These are phyloP conservation scores for Microthyrium microscopicum DNA, from an alignment of 2,329 filamentous ascomycete genomes.

Conservation along the genomic window DNA sequence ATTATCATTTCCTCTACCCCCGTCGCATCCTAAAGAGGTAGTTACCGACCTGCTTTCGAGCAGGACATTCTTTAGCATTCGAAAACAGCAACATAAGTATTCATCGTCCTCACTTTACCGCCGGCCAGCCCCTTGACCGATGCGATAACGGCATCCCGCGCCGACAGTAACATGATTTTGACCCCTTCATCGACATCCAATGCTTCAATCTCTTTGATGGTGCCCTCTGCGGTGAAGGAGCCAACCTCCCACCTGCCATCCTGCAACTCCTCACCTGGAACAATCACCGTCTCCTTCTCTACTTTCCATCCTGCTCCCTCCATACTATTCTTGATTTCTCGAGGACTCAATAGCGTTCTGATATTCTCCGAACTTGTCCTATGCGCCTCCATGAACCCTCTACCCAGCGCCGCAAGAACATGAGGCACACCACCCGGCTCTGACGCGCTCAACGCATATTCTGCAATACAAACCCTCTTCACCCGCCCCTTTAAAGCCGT, in stretches of 20 bases:
- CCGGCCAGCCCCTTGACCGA: too few species aligned
- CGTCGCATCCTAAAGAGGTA: too few species aligned
- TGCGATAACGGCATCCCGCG: conserved; percentile 2
- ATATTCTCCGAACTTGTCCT: conserved; percentile 28
- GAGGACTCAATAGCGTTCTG: conserved; percentile 28
- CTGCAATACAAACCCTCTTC: conserved; percentile 26
- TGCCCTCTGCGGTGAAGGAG: conserved; percentile 11
- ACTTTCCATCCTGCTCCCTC: conserved; percentile 22
- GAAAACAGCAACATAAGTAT: too few species aligned
- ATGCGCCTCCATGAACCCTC: conserved; percentile 27
- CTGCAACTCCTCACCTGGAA: conserved; percentile 21
- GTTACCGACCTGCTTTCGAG: too few species aligned
- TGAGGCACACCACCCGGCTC: conserved; percentile 28
- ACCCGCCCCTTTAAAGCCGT: conserved; percentile 18
- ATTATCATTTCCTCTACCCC: too few species aligned
- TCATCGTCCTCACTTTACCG: too few species aligned
- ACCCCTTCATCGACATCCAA: conserved; percentile 6
- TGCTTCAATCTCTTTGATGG: conserved; percentile 19
- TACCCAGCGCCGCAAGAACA: conserved; percentile 33
- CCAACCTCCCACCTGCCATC: conserved; percentile 33
- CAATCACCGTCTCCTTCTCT: conserved; percentile 20
- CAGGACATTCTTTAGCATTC: too few species aligned
- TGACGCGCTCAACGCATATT: conserved; percentile 29
- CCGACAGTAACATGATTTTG: not conserved
- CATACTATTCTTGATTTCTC: conserved; percentile 22